phyloP scores from a whole-genome alignment of 2,329 filamentous ascomycete genomes.

The Albophoma yamanashiensis region DNA sequence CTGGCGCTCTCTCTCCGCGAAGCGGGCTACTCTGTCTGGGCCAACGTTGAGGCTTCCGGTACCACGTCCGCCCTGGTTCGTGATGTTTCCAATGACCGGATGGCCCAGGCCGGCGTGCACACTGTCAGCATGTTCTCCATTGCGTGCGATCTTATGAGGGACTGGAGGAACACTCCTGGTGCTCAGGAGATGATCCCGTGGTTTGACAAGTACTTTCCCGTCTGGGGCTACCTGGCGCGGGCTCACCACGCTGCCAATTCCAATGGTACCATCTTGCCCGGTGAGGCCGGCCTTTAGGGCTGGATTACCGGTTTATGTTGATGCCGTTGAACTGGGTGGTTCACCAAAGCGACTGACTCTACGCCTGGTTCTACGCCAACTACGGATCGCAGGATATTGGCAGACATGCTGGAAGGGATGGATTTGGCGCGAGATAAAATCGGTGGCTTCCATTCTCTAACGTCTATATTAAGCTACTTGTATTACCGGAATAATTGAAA shows the following conservation, averaged over 20 bases:
- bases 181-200: slow-evolving; percentile 48
- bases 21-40: slow-evolving; percentile 63
- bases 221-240: slow-evolving; percentile 53
- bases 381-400: too few relatives aligned
- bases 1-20: slow-evolving; percentile 60
- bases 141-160: slow-evolving; percentile 58
- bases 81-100: neutral
- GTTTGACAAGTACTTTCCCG: slow-evolving; percentile 53
- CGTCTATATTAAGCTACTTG: too few relatives aligned
- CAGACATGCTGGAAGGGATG: too few relatives aligned
- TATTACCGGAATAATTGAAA: too few relatives aligned
- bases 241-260: neutral
- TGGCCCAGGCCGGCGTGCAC: neutral
- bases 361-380: too few relatives aligned
- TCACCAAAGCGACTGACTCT: too few relatives aligned
- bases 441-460: too few relatives aligned
- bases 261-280: neutral
- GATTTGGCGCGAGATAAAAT: too few relatives aligned
- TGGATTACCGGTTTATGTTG: too few relatives aligned
- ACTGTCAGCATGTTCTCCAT: slow-evolving; percentile 38
- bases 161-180: slow-evolving; percentile 50
- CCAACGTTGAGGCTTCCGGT: slow-evolving; percentile 61
- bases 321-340: too few relatives aligned
- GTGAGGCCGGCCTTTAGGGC: too few relatives aligned
- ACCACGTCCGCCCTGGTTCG: slow-evolving; percentile 43